Percentiles rank a stretch among this genome's conserved stretches.
phyloP scores from a whole-genome alignment of 495 filamentous ascomycete species.

The Hypoxylon perforatum region DNA sequence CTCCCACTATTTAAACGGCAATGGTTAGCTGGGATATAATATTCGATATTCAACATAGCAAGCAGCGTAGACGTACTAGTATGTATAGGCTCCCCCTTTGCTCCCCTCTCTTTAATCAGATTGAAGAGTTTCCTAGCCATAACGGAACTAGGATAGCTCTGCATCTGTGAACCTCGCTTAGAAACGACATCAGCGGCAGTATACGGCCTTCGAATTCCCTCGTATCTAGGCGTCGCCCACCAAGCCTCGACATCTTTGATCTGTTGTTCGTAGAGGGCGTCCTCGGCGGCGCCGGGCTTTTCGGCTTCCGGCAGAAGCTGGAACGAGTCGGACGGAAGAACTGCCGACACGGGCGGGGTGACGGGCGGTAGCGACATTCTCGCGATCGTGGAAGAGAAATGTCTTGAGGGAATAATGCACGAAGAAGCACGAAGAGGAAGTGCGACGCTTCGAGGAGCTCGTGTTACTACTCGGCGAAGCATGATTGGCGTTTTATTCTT shows the following conservation, averaged over 20 bases:
- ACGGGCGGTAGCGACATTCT: constrained; percentile 51
- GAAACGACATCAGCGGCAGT: constrained; percentile 89
- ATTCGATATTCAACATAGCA: no score
- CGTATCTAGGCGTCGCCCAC: constrained; percentile 86
- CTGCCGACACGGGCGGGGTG: constrained; percentile 60
- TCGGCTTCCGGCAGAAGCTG: constrained; percentile 78
- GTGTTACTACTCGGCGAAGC: constrained; percentile 49
- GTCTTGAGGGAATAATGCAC: constrained; percentile 20
- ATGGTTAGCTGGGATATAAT: neutral
- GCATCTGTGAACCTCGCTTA: constrained; percentile 87
- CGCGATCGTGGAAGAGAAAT: constrained; percentile 38
- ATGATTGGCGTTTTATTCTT: constrained; percentile 30
- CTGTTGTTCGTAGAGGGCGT: constrained; percentile 81
- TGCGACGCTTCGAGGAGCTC: constrained; percentile 46
- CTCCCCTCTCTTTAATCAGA: constrained; percentile 78
- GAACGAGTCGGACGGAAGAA: constrained; percentile 75
- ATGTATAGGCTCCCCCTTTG: constrained; percentile 86
- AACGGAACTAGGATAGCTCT: constrained; percentile 87
- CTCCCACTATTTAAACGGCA: constrained; percentile 74
- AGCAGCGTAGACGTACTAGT: constrained; percentile 69
- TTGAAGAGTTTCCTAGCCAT: constrained; percentile 97
- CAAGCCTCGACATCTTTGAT: constrained; percentile 84
- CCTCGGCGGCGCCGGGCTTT: constrained; percentile 82
- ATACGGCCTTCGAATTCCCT: constrained; percentile 92
- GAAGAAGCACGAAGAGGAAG: constrained; percentile 32